These are phyloP conservation scores for Cryptomeria japonica DNA, from an alignment of 75 land plant species.

Conservation along the genomic window DNA sequence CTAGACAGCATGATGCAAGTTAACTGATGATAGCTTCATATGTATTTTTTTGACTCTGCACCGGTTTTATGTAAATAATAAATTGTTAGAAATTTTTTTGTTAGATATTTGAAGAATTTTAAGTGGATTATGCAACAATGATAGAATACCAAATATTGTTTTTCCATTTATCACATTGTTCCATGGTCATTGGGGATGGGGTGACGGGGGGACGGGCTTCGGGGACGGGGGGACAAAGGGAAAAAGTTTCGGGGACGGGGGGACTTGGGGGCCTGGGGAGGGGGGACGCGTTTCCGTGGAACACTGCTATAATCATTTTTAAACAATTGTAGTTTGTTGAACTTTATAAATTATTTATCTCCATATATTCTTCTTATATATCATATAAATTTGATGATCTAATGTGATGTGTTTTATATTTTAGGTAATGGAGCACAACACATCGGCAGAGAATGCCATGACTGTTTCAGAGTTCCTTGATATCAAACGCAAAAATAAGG, in stretches of 20 bases:
- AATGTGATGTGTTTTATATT: background rate
- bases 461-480: constrained; percentile 83
- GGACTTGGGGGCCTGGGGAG: too few species aligned
- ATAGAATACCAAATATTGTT: background rate
- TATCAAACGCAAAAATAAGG: constrained; percentile 88
- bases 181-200: too few species aligned
- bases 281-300: too few species aligned
- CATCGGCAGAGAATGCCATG: constrained; percentile 78
- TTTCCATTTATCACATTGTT: too few species aligned
- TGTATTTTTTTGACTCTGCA: background rate
- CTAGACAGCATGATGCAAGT: background rate
- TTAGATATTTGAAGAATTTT: background rate
- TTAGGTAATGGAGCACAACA: constrained; percentile 87
- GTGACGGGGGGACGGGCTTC: too few species aligned
- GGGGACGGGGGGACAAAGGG: too few species aligned
- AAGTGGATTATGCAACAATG: background rate
- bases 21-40: background rate
- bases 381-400: background rate
- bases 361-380: background rate
- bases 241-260: too few species aligned
- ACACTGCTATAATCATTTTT: background rate
- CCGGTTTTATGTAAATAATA: background rate
- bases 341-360: background rate
- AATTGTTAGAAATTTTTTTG: background rate
- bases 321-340: background rate